phyloP scores from a whole-genome alignment of 1,139 yeast genomes.

The Meyerozyma guilliermondii region DNA sequence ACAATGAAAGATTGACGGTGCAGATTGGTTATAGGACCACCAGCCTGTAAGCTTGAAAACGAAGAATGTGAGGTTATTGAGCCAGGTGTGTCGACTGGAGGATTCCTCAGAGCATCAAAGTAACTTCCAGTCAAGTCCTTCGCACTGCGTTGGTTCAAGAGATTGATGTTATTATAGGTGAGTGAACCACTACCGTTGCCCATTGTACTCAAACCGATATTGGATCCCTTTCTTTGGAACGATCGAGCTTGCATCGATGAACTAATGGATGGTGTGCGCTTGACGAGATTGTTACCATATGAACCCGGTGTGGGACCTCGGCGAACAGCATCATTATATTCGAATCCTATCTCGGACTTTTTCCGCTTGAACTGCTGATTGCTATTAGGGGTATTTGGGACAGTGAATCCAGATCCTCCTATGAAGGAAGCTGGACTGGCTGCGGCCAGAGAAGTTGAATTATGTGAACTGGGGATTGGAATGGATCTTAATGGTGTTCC shows the following conservation, averaged over 20 bases:
- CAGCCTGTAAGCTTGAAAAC: conserved; percentile 7
- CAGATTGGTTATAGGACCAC: conserved; percentile 3
- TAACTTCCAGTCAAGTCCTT: conserved; percentile 16
- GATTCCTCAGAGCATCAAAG: conserved; percentile 21
- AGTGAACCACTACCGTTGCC: conserved; percentile 13
- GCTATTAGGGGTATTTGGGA: conserved; percentile 2
- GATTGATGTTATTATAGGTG: conserved; percentile 24
- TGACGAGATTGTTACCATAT: conserved; percentile 2
- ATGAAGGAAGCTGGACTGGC: conserved; percentile 1
- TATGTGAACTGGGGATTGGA: conserved; percentile 20
- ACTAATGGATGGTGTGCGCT: background rate
- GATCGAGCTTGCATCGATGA: conserved; percentile 1
- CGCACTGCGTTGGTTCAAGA: conserved; percentile 22
- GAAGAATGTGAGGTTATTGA: conserved; percentile 18
- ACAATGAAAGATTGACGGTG: conserved; percentile 7
- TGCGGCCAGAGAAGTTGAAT: background rate
- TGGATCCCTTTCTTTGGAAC: conserved; percentile 13
- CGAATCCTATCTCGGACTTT: conserved; percentile 32
- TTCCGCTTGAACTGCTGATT: conserved; percentile 39
- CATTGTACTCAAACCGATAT: conserved; percentile 6
- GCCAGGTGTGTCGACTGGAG: conserved; percentile 20
- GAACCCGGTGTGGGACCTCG: conserved; percentile 5
- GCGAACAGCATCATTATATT: conserved; percentile 7
- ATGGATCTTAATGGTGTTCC: conserved; percentile 16
- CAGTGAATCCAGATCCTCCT: background rate